Evolutionary conservation across 1,284 basidiomycete species (phyloP).

Genomic region (Rhodotorula sp.): DNA sequence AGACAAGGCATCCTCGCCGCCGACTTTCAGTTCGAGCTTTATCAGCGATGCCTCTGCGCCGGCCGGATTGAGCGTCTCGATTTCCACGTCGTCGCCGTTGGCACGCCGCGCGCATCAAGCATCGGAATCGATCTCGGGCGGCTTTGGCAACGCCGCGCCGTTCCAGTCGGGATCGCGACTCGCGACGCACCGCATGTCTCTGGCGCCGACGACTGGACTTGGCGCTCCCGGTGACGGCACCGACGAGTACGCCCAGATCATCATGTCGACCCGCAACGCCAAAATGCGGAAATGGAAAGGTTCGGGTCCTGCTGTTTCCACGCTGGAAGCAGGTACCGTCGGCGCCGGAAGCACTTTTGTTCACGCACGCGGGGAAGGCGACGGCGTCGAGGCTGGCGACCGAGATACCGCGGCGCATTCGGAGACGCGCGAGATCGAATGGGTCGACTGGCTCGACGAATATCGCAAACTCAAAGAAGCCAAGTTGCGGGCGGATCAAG

Average conservation of each 20-base stretch:
- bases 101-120: background rate
- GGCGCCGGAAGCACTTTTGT: conserved; percentile 16
- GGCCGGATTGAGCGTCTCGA: background rate
- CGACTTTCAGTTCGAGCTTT: background rate
- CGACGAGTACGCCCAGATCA: conserved; percentile 58
- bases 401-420: background rate
- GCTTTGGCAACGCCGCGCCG: background rate
- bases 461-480: conserved; percentile 59
- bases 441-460: conserved; percentile 61
- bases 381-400: conserved; percentile 21
- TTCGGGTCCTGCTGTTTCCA: conserved; percentile 12
- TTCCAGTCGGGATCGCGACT: background rate
- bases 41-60: background rate
- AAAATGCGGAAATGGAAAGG: conserved; percentile 57
- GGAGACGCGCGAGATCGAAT: conserved; percentile 53
- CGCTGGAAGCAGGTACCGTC: conserved; percentile 10
- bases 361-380: conserved; percentile 17
- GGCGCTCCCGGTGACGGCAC: conserved; percentile 13
- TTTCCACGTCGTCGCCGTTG: background rate
- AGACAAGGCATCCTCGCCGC: background rate
- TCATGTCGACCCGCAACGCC: conserved; percentile 56
- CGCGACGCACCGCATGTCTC: conserved; percentile 24
- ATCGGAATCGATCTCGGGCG: background rate
- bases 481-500: conserved; percentile 53
- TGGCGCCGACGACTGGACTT: conserved; percentile 17